Conservation (phyloP, 495 filamentous ascomycete genomes). For the Neurospora intermedia region DNA sequence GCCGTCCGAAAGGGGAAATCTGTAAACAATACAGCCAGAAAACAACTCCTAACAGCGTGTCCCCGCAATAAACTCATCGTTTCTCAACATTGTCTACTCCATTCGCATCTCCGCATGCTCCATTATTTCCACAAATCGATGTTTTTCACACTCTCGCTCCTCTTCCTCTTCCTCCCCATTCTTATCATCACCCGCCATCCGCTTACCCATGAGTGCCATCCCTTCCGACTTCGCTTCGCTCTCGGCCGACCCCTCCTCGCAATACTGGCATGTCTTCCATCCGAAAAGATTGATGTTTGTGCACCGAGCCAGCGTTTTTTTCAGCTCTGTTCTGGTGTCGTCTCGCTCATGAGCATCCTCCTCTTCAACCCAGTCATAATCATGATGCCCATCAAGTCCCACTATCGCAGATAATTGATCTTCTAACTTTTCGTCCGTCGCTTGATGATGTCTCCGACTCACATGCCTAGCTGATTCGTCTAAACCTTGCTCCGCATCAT, state of each 20-base stretch:
- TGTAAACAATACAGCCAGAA: background rate
- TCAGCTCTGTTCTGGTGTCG: background rate
- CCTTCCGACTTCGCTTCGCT: background rate
- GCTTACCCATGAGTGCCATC: background rate
- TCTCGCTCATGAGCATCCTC: background rate
- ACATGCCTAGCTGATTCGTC: background rate
- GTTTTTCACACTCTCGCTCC: background rate
- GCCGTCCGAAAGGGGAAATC: background rate
- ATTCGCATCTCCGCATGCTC: background rate
- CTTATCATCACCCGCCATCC: background rate
- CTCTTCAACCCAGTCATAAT: background rate
- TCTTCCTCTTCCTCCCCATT: background rate
- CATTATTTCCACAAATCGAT: background rate
- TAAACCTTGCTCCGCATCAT: background rate
- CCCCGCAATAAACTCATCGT: background rate
- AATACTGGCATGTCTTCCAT: background rate
- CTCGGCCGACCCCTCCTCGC: constrained; percentile 6
- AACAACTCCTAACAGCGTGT: background rate
- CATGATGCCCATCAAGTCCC: background rate
- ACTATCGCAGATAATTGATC: background rate
- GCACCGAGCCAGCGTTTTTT: background rate
- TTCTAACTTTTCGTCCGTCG: background rate
- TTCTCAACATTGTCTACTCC: background rate
- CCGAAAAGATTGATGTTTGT: background rate
- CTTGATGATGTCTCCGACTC: background rate